phyloP scores from a whole-genome alignment of 2,329 filamentous ascomycete species.

The Fusarium poae region DNA sequence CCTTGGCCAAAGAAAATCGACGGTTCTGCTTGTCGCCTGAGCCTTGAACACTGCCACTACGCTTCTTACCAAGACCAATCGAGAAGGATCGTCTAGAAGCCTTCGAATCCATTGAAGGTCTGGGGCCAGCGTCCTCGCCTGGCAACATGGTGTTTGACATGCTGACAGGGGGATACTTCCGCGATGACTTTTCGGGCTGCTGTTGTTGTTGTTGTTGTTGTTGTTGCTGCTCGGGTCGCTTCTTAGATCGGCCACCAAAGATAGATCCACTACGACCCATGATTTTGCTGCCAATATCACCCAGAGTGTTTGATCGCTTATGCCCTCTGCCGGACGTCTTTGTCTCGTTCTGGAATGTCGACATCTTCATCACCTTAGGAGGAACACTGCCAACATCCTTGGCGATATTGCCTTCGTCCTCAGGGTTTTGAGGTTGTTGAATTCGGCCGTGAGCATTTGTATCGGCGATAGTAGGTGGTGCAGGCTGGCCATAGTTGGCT shows the following conservation, averaged over 20 bases:
- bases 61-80: slow-evolving; percentile 76
- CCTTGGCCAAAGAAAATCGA: slow-evolving; percentile 79
- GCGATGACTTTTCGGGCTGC: slow-evolving; percentile 68
- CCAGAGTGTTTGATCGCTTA: slow-evolving; percentile 81
- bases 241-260: slow-evolving; percentile 74
- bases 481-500: slow-evolving; percentile 85
- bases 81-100: slow-evolving; percentile 77
- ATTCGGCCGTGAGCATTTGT: slow-evolving; percentile 92
- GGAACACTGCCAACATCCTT: slow-evolving; percentile 71
- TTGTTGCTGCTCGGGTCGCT: slow-evolving; percentile 63
- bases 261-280: slow-evolving; percentile 87
- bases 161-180: slow-evolving; percentile 89
- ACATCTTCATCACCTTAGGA: slow-evolving; percentile 69
- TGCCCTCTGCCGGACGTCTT: slow-evolving; percentile 69
- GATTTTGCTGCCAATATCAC: slow-evolving; percentile 84
- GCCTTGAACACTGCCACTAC: slow-evolving; percentile 74
- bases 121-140: slow-evolving; percentile 63
- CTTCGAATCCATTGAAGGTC: slow-evolving; percentile 78
- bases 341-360: slow-evolving; percentile 67
- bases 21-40: slow-evolving; percentile 70
- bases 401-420: slow-evolving; percentile 76
- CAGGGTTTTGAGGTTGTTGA: slow-evolving; percentile 74
- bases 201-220: slow-evolving; percentile 68
- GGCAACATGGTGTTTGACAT: slow-evolving; percentile 81
- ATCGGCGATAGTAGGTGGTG: slow-evolving; percentile 85